Evolutionary conservation across 495 filamentous ascomycete species (phyloP).

Genomic region (Recurvomyces mirabilis): DNA sequence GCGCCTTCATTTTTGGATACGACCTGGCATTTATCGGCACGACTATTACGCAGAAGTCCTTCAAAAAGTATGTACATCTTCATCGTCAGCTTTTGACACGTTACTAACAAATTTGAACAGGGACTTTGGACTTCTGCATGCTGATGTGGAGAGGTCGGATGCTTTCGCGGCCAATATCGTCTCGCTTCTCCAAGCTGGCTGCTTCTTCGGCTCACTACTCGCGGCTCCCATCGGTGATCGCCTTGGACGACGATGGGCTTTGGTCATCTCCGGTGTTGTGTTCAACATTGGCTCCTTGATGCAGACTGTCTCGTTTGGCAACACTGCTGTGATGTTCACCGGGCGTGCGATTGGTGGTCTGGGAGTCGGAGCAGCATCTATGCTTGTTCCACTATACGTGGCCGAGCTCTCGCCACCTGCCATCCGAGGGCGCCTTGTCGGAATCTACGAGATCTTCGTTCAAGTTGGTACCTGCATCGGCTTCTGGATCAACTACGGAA

Average conservation of each 20-base stretch:
- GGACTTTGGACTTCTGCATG: background rate
- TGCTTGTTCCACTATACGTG: background rate
- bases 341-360: background rate
- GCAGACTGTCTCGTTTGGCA: background rate
- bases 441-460: background rate
- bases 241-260: background rate
- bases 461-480: background rate
- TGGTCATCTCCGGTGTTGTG: background rate
- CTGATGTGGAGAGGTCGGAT: background rate
- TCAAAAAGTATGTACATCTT: background rate
- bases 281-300: background rate
- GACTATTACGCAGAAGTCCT: background rate
- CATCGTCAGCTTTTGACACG: background rate
- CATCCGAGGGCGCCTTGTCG: background rate
- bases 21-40: background rate
- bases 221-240: background rate
- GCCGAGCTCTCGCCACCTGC: background rate
- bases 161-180: background rate
- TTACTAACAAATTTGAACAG: background rate
- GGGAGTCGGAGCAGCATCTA: background rate
- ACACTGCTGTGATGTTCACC: background rate
- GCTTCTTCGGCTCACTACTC: background rate
- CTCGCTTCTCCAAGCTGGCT: background rate
- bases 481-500: background rate
- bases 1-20: background rate